Evolutionary conservation across 1,284 basidiomycete species (phyloP).

Genomic region (Uromyces viciae-fabae): DNA sequence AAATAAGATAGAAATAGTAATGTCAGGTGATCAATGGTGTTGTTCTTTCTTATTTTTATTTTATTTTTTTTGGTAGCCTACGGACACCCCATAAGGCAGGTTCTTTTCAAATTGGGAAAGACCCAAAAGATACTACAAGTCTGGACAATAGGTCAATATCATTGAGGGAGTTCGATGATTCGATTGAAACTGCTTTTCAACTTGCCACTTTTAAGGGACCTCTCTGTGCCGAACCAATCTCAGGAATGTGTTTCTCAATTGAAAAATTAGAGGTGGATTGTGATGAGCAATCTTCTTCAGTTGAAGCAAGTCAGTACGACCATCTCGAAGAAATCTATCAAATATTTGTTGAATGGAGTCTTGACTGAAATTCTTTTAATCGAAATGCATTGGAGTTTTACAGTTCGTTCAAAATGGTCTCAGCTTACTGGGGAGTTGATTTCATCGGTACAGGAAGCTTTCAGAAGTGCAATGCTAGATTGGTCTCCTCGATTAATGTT

Average conservation of each 20-base stretch:
- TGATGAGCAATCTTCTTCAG: constrained; percentile 60
- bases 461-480: constrained; percentile 80
- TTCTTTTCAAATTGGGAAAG: background rate
- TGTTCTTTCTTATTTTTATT: constrained; percentile 41
- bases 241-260: constrained; percentile 87
- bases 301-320: constrained; percentile 58
- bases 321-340: background rate
- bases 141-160: background rate
- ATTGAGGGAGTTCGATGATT: constrained; percentile 68
- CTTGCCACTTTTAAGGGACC: constrained; percentile 90
- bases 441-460: constrained; percentile 81
- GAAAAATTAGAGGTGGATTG: constrained; percentile 65
- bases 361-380: background rate
- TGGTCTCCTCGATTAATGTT: constrained; percentile 97
- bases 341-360: background rate
- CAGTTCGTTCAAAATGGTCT: constrained; percentile 65
- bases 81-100: background rate
- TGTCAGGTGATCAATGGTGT: background rate
- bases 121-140: background rate
- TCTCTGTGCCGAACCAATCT: constrained; percentile 87
- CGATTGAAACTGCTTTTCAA: constrained; percentile 90
- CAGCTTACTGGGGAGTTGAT: constrained; percentile 86
- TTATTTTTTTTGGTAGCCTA: constrained; percentile 6
- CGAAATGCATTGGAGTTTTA: background rate
- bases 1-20: background rate